Percentiles rank a stretch among this genome's conserved stretches.
Conservation (phyloP, 768 basidiomycete species). For the Baorangia bicolor region DNA sequence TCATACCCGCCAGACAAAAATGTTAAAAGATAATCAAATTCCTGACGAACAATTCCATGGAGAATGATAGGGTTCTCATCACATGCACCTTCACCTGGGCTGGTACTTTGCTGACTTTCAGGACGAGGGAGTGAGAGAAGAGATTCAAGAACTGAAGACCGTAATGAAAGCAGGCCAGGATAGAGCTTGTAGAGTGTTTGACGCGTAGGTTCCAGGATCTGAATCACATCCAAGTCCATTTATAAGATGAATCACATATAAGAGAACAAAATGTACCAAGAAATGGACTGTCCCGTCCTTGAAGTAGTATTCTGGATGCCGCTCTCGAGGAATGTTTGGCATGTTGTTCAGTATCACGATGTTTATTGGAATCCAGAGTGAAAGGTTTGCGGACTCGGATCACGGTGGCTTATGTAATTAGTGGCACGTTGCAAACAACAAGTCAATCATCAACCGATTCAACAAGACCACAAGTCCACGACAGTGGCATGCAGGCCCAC, state of each 20-base stretch:
- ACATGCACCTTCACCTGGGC: not conserved
- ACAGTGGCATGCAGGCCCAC: too few species aligned
- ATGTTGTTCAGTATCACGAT: too few species aligned
- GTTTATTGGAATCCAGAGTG: too few species aligned
- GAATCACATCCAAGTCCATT: too few species aligned
- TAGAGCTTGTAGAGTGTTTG: not conserved
- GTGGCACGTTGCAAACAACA: too few species aligned
- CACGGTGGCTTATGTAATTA: too few species aligned
- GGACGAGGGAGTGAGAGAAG: not conserved
- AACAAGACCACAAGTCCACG: too few species aligned
- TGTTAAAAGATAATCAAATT: conserved; percentile 4
- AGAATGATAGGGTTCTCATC: conserved; percentile 7
- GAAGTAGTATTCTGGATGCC: conserved; percentile 6
- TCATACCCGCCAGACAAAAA: too few species aligned
- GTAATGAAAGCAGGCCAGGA: not conserved
- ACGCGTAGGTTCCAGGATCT: not conserved
- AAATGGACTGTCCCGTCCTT: not conserved
- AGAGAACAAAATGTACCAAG: not conserved
- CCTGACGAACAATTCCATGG: not conserved
- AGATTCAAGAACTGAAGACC: not conserved
- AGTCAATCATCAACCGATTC: too few species aligned
- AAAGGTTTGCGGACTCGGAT: too few species aligned
- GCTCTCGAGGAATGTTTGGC: not conserved
- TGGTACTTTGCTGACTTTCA: not conserved
- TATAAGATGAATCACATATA: too few species aligned